These are phyloP conservation scores for Ganoderma resinaceum DNA, from an alignment of 1,284 basidiomycete genomes.

Conservation along the genomic window DNA sequence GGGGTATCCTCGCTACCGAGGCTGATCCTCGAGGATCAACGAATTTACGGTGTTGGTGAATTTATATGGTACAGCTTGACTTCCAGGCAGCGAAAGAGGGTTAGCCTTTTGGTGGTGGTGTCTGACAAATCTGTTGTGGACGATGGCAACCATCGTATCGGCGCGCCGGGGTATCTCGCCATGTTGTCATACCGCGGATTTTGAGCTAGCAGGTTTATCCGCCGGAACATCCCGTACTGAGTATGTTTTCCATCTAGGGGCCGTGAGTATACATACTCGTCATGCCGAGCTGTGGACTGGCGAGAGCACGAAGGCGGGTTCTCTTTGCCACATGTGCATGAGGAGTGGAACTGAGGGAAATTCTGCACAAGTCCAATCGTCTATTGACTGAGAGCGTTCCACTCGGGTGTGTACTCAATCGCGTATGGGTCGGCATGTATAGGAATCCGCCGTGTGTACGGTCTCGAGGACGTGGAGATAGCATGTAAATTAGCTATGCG, in stretches of 20 bases:
- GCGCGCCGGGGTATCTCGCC: background rate
- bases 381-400: slow-evolving; percentile 6
- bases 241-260: background rate
- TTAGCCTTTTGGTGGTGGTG: background rate
- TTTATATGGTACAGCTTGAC: slow-evolving; percentile 48
- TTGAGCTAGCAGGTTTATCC: background rate
- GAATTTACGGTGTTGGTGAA: slow-evolving; percentile 52
- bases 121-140: background rate
- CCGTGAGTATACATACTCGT: background rate
- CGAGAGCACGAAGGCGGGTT: background rate
- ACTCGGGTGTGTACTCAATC: background rate
- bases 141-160: background rate
- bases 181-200: background rate
- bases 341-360: slow-evolving; percentile 15
- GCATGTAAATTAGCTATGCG: background rate
- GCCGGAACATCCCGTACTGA: background rate
- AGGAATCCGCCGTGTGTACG: background rate
- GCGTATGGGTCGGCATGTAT: background rate
- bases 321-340: background rate
- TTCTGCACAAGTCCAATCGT: slow-evolving; percentile 14
- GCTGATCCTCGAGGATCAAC: background rate
- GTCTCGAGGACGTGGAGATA: background rate
- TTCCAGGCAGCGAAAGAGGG: background rate
- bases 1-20: slow-evolving; percentile 4
- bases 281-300: background rate